Conservation (phyloP, 257 asterid genomes). For the Verbascum thapsus region DNA sequence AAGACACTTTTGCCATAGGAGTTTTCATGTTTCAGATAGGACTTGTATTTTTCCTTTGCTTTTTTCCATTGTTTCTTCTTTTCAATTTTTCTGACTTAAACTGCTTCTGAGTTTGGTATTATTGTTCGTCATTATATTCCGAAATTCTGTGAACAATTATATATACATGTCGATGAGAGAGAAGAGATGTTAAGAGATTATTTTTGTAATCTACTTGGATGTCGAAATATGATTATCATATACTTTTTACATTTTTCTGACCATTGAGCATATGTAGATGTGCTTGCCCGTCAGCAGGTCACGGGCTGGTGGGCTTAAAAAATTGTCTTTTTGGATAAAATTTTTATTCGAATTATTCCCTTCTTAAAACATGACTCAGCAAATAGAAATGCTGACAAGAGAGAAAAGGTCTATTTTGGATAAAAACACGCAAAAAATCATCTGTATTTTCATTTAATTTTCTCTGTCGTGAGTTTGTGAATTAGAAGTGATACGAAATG, state of each 20-base stretch:
- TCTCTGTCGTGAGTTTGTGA: no score
- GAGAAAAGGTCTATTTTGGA: no score
- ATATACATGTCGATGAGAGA: constrained; percentile 20
- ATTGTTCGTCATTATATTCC: constrained; percentile 10
- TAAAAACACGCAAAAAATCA: no score
- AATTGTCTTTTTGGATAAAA: no score
- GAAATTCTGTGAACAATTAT: constrained; percentile 1
- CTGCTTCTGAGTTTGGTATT: constrained; percentile 18
- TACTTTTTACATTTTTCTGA: neutral
- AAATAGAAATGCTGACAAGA: no score
- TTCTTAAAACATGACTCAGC: no score
- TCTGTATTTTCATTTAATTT: no score
- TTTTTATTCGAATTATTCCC: no score
- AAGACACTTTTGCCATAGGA: constrained; percentile 51
- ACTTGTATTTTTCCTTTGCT: neutral
- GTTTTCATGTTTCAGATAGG: constrained; percentile 20
- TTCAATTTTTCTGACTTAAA: constrained; percentile 9
- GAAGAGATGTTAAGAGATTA: constrained; percentile 18
- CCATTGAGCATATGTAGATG: no score
- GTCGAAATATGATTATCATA: neutral
- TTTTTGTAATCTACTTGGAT: neutral
- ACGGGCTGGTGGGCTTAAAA: no score
- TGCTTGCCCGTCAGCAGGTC: no score
- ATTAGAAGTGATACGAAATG: no score
- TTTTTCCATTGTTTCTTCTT: neutral